A percentile compares a stretch with the other conserved stretches of the same genome.
phyloP scores from a whole-genome alignment of 1,284 basidiomycete species.

The Rhodotorula mucilaginosa region DNA sequence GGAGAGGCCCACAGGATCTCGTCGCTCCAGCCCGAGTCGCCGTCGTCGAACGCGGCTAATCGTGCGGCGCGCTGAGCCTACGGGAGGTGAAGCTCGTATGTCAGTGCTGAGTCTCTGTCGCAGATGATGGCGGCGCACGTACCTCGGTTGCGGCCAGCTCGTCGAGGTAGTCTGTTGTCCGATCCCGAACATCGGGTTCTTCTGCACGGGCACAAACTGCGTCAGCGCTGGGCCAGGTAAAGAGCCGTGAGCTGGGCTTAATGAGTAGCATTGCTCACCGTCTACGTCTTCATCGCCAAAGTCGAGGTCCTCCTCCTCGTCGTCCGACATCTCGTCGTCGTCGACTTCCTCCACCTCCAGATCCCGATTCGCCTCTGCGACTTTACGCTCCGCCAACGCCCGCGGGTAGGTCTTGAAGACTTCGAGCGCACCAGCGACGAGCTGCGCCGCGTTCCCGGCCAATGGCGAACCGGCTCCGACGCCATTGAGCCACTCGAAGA shows the following conservation, averaged over 20 bases:
- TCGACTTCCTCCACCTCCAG: conserved; percentile 39
- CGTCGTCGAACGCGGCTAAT: conserved; percentile 31
- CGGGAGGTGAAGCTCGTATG: background rate
- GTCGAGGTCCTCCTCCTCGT: conserved; percentile 22
- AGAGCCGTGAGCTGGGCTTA: background rate
- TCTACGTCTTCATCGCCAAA: conserved; percentile 26
- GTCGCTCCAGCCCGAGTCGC: conserved; percentile 42
- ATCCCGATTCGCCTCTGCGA: conserved; percentile 40
- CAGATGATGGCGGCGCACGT: background rate
- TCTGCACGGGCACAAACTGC: background rate
- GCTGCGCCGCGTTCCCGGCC: conserved; percentile 49
- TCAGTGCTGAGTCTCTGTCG: background rate
- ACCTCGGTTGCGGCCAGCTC: conserved; percentile 32
- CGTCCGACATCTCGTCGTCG: conserved; percentile 23
- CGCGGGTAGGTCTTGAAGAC: conserved; percentile 67
- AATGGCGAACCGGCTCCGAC: conserved; percentile 17
- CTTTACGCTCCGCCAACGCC: conserved; percentile 22
- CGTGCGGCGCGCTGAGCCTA: conserved; percentile 14
- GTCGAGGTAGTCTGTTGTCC: conserved; percentile 39
- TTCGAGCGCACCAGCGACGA: conserved; percentile 65
- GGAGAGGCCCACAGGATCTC: conserved; percentile 46
- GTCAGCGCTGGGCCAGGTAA: too few relatives aligned
- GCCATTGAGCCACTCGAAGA: conserved; percentile 65
- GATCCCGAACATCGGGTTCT: conserved; percentile 31
- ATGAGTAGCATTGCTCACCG: background rate